Evolutionary conservation across 495 filamentous ascomycete genomes (phyloP).

Genomic region (Talaromyces trachyspermus): DNA sequence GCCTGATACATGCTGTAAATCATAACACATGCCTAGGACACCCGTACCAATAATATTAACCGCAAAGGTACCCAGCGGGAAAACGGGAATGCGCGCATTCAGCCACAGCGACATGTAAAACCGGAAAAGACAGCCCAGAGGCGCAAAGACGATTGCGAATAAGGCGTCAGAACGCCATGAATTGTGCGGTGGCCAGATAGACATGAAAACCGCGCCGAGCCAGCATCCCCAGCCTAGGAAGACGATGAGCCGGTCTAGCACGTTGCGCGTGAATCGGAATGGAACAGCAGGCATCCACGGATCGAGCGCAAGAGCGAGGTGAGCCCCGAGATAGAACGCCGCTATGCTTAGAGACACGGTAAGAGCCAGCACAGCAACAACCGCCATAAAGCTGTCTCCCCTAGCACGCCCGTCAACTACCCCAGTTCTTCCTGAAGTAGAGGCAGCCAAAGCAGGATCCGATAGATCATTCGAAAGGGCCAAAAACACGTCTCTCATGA

Average conservation of each 20-base stretch:
- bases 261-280: conserved; percentile 43
- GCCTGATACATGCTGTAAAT: conserved; percentile 53
- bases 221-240: conserved; percentile 64
- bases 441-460: conserved; percentile 28
- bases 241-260: conserved; percentile 57
- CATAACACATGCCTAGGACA: conserved; percentile 58
- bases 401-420: conserved; percentile 43
- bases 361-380: conserved; percentile 59
- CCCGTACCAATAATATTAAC: conserved; percentile 76
- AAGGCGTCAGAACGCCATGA: conserved; percentile 68
- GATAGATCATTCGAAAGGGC: conserved; percentile 69
- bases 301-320: conserved; percentile 62
- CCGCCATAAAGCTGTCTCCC: conserved; percentile 76
- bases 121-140: conserved; percentile 66
- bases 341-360: conserved; percentile 63
- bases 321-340: conserved; percentile 65
- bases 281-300: conserved; percentile 50
- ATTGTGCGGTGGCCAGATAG: conserved; percentile 62
- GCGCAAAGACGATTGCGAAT: conserved; percentile 80
- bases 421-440: conserved; percentile 3
- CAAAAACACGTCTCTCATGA: conserved; percentile 80
- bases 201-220: conserved; percentile 70
- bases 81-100: conserved; percentile 58
- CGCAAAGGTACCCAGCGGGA: conserved; percentile 83
- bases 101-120: conserved; percentile 64